phyloP scores from a whole-genome alignment of 176 grass and related monocot genomes.

The Oryza nivara region DNA sequence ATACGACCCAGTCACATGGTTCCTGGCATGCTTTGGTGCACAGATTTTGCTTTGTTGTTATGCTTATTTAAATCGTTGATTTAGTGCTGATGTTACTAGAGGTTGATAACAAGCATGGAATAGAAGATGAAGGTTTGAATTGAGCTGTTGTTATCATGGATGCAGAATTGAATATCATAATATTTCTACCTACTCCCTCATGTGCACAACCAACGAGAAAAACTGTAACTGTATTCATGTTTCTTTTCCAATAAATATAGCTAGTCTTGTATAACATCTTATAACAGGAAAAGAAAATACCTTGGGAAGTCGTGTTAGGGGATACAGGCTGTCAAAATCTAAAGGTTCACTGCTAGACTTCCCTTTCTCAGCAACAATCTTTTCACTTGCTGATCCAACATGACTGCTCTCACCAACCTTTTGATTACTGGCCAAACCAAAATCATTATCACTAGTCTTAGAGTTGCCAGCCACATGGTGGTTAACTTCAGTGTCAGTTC shows the following conservation, averaged over 20 bases:
- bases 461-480: conserved; percentile 15
- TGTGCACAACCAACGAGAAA: background rate
- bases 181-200: background rate
- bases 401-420: conserved; percentile 27
- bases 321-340: conserved; percentile 72
- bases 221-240: background rate
- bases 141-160: conserved; percentile 4
- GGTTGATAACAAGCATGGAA: background rate
- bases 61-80: too few relatives aligned
- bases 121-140: conserved; percentile 28
- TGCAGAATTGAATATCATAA: background rate
- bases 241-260: conserved; percentile 17
- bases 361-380: conserved; percentile 45
- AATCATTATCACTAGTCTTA: conserved; percentile 33
- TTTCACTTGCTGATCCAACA: conserved; percentile 39
- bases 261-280: background rate
- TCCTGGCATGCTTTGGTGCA: too few relatives aligned
- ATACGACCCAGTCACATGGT: too few relatives aligned
- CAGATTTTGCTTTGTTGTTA: too few relatives aligned
- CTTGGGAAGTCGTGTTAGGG: conserved; percentile 77
- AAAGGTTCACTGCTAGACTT: conserved; percentile 49
- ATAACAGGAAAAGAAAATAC: conserved; percentile 43
- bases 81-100: background rate
- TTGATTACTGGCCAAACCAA: conserved; percentile 23
- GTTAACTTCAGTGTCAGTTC: conserved; percentile 36